Conservation (phyloP, 257 asterid genomes). For the Plantago elongata region DNA sequence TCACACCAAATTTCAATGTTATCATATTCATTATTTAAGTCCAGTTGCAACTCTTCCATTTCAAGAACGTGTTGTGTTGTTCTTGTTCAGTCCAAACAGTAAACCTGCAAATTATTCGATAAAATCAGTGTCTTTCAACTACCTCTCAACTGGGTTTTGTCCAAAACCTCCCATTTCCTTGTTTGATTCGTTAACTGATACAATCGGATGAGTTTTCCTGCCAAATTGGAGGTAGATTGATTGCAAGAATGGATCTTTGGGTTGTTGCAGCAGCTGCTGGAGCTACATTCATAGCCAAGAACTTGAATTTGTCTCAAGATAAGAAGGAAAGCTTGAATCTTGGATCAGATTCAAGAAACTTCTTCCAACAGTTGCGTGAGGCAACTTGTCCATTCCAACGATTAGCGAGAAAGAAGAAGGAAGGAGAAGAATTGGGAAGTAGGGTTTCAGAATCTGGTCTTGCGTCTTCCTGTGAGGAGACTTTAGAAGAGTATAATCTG, state of each 20-base stretch:
- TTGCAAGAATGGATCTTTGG: slow-evolving; percentile 63
- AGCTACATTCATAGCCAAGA: slow-evolving; percentile 65
- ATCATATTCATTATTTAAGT: background rate
- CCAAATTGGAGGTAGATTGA: slow-evolving; percentile 7
- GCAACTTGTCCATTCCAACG: slow-evolving; percentile 50
- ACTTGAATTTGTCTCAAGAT: slow-evolving; percentile 37
- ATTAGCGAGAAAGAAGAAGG: slow-evolving; percentile 33
- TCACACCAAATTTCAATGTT: no score
- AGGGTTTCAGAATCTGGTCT: slow-evolving; percentile 11
- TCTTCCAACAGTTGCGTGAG: slow-evolving; percentile 58
- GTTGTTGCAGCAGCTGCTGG: slow-evolving; percentile 83
- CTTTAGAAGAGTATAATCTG: slow-evolving; percentile 12
- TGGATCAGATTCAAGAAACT: slow-evolving; percentile 38
- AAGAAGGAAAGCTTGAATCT: slow-evolving; percentile 31
- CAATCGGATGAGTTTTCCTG: no score
- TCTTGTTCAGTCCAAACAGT: background rate
- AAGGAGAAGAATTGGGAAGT: slow-evolving; percentile 10
- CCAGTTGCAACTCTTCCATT: background rate
- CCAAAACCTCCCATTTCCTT: no score
- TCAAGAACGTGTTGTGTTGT: background rate
- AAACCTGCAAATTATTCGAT: background rate
- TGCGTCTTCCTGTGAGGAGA: slow-evolving; percentile 23
- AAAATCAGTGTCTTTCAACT: no score
- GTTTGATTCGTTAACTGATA: no score
- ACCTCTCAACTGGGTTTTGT: no score